Conservation (phyloP, 208 protist genomes). For the Trypanosoma caninum region DNA sequence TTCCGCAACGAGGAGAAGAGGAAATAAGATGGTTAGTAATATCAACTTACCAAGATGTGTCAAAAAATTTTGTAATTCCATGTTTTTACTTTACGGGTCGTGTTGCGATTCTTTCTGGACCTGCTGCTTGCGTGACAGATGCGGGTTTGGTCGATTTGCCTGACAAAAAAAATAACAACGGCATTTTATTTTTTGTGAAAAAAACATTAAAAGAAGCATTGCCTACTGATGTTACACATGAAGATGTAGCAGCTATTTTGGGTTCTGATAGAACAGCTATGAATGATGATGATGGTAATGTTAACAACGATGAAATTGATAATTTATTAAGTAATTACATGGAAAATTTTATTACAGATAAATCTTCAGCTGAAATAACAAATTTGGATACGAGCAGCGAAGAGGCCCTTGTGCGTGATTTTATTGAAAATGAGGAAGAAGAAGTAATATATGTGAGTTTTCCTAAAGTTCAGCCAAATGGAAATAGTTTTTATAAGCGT, state of each 20-base stretch:
- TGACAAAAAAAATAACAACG: no score
- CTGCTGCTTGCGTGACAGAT: background rate
- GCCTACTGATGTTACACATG: background rate
- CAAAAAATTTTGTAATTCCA: background rate
- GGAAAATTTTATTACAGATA: no score
- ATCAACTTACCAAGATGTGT: background rate
- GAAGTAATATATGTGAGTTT: no score
- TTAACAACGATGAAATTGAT: background rate
- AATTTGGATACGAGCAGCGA: no score
- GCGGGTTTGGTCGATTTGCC: no score
- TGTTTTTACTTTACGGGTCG: constrained; percentile 20
- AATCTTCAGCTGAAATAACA: no score
- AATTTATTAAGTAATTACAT: background rate
- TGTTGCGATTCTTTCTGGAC: background rate
- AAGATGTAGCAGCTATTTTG: constrained; percentile 8
- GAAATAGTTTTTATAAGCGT: constrained; percentile 3
- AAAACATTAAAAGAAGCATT: background rate
- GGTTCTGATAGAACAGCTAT: background rate
- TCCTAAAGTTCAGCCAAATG: no score
- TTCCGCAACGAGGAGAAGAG: background rate
- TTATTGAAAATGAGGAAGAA: no score
- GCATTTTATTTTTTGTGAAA: no score
- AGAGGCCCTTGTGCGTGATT: no score
- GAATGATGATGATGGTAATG: background rate
- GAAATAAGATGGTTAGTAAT: constrained; percentile 15